A percentile compares a stretch with the other conserved stretches of the same genome.
phyloP scores from a whole-genome alignment of 352 stramenopile genomes.

The Pythium monospermum region DNA sequence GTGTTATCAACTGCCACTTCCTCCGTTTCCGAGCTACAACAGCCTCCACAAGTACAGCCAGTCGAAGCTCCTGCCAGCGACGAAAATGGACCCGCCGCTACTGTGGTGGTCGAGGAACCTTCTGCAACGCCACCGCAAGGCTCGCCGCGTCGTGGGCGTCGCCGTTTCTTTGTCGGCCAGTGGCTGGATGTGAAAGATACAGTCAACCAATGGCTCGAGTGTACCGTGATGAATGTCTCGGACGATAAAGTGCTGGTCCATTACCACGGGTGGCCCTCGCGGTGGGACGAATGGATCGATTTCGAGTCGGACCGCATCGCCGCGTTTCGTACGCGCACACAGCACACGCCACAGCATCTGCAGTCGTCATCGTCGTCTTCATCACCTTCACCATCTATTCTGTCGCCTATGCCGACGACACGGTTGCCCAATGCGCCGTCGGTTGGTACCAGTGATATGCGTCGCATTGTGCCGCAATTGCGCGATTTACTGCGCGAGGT shows the following conservation, averaged over 20 bases:
- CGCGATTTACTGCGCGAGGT: slow-evolving; percentile 67
- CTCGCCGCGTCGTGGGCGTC: slow-evolving; percentile 25
- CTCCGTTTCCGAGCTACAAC: neutral
- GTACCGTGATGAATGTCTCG: slow-evolving; percentile 90
- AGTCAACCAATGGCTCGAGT: slow-evolving; percentile 98
- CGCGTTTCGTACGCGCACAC: slow-evolving; percentile 93
- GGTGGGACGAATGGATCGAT: slow-evolving; percentile 98
- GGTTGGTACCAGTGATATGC: slow-evolving; percentile 39
- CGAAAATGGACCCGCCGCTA: neutral
- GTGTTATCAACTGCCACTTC: slow-evolving; percentile 22
- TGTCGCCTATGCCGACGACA: slow-evolving; percentile 55
- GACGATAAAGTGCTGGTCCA: slow-evolving; percentile 90
- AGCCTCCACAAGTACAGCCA: neutral
- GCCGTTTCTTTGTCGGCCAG: slow-evolving; percentile 88
- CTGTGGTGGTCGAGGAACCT: no score
- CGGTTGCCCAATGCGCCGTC: slow-evolving; percentile 46
- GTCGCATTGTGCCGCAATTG: slow-evolving; percentile 45
- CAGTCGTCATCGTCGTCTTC: no score
- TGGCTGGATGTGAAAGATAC: slow-evolving; percentile 98
- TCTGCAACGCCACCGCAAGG: neutral
- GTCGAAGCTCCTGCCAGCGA: neutral
- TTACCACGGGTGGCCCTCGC: slow-evolving; percentile 96
- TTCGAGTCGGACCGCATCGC: slow-evolving; percentile 92
- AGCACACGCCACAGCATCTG: slow-evolving; percentile 43
- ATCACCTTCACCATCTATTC: no score